A percentile compares a stretch with the other conserved stretches of the same genome.
phyloP scores from a whole-genome alignment of 257 asterid species.

The Solanum verrucosum region DNA sequence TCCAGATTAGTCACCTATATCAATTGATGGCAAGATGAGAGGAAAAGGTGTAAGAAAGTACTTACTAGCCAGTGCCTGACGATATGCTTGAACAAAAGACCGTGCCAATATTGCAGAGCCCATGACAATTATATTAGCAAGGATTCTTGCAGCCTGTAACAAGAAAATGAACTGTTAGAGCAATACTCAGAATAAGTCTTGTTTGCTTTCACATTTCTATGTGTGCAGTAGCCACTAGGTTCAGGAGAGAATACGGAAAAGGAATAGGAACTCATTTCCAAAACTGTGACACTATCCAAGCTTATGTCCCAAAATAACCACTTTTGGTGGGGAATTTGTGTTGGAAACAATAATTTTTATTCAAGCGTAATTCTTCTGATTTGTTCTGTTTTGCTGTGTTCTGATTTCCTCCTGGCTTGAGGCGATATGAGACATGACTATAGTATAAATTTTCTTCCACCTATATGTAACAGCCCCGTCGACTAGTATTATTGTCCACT shows the following conservation, averaged over 20 bases:
- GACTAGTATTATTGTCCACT: not conserved
- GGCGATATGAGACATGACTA: not conserved
- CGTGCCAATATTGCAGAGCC: constrained; percentile 52
- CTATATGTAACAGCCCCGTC: not conserved
- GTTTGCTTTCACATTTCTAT: not conserved
- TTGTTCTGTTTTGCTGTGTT: not conserved
- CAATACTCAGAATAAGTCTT: not conserved
- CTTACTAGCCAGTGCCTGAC: constrained; percentile 64
- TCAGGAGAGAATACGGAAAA: not conserved
- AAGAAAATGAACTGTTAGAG: not conserved
- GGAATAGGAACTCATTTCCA: not conserved
- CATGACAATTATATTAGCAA: constrained; percentile 52
- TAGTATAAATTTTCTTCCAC: not conserved
- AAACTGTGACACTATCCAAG: not conserved
- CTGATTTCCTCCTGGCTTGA: not conserved
- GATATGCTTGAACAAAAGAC: constrained; percentile 63
- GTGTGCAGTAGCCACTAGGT: not conserved
- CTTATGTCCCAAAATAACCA: not conserved
- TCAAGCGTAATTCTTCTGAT: not conserved
- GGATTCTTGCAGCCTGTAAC: constrained; percentile 48
- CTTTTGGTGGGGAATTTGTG: not conserved
- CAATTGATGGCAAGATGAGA: not conserved
- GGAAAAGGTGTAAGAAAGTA: not conserved
- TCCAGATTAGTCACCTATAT: not conserved
- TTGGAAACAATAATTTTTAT: not conserved